These are phyloP conservation scores for Ophiostoma triangulosporum DNA, from an alignment of 2,329 filamentous ascomycete genomes.

Conservation along the genomic window DNA sequence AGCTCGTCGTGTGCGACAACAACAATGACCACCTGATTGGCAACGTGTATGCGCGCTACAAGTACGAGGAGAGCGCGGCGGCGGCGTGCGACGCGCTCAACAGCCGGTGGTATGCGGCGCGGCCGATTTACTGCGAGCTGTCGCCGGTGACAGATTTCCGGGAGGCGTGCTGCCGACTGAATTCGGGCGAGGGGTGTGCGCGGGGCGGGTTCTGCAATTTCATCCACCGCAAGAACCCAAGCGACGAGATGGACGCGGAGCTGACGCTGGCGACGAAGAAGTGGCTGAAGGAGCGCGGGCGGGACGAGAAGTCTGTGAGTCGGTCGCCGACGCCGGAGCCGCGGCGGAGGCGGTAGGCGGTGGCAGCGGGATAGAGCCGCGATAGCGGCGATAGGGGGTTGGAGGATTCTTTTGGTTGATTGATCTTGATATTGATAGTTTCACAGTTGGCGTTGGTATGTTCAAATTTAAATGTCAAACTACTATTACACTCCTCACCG, in stretches of 20 bases:
- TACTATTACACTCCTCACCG: too few species aligned
- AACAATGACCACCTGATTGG: constrained; percentile 99
- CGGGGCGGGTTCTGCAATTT: constrained; percentile 98
- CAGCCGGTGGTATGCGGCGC: constrained; percentile 87
- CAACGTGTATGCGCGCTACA: constrained; percentile 98
- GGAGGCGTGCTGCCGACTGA: constrained; percentile 91
- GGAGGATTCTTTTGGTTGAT: too few species aligned
- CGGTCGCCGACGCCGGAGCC: constrained; percentile 82
- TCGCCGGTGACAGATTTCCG: constrained; percentile 95
- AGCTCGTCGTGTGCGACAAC: constrained; percentile 97
- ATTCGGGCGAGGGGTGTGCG: constrained; percentile 89
- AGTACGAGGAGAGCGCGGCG: constrained; percentile 96
- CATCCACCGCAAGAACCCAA: constrained; percentile 94
- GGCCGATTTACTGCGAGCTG: constrained; percentile 96
- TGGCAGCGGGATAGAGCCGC: too few species aligned
- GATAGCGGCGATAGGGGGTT: too few species aligned
- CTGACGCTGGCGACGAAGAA: constrained; percentile 85
- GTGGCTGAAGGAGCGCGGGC: constrained; percentile 75
- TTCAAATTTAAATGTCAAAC: too few species aligned
- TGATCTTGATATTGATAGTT: too few species aligned
- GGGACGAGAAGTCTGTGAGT: constrained; percentile 69
- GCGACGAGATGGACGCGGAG: constrained; percentile 76
- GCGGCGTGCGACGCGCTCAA: constrained; percentile 89
- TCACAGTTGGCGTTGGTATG: too few species aligned
- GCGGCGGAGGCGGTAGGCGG: constrained; percentile 58